Percentiles rank a stretch among this genome's conserved stretches.
These are phyloP conservation scores for Hippophae rhamnoides DNA, from an alignment of 306 rosid genomes.

Conservation along the genomic window DNA sequence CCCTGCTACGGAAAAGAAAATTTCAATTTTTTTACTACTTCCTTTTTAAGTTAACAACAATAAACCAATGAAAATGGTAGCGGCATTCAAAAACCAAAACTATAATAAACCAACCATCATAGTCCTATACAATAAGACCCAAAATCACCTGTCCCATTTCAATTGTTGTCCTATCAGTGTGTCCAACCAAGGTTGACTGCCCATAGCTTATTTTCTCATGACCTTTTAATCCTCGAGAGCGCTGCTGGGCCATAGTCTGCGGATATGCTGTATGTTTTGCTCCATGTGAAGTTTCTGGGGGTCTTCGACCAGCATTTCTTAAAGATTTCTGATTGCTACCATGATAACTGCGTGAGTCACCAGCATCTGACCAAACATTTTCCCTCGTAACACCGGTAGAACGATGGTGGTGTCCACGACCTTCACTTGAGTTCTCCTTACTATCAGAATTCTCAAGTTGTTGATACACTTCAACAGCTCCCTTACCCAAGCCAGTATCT, in stretches of 20 bases:
- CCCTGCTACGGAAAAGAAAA: slow-evolving; percentile 11
- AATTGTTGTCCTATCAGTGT: slow-evolving; percentile 36
- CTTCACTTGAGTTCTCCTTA: slow-evolving; percentile 39
- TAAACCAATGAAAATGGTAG: slow-evolving; percentile 7
- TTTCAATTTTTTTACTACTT: not conserved
- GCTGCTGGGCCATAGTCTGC: slow-evolving; percentile 48
- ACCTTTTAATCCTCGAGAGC: slow-evolving; percentile 43
- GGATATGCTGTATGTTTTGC: slow-evolving; percentile 37
- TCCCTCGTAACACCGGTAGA: slow-evolving; percentile 37
- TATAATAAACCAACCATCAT: slow-evolving; percentile 15
- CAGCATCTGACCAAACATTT: slow-evolving; percentile 46
- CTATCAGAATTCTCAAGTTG: slow-evolving; percentile 31
- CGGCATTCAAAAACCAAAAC: not conserved
- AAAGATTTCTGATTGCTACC: slow-evolving; percentile 51
- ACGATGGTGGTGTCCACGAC: slow-evolving; percentile 30
- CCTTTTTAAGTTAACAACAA: not conserved
- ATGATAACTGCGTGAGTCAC: slow-evolving; percentile 33
- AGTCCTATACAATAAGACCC: slow-evolving; percentile 11
- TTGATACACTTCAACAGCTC: slow-evolving; percentile 41
- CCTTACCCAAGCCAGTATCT: slow-evolving; percentile 31
- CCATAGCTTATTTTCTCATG: slow-evolving; percentile 50
- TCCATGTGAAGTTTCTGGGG: slow-evolving; percentile 51
- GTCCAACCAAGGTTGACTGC: slow-evolving; percentile 48
- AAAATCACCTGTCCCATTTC: slow-evolving; percentile 57
- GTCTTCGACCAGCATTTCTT: slow-evolving; percentile 46